Evolutionary conservation across 176 grass and related monocot genomes (phyloP).

Genomic region (Aegilops longissima): DNA sequence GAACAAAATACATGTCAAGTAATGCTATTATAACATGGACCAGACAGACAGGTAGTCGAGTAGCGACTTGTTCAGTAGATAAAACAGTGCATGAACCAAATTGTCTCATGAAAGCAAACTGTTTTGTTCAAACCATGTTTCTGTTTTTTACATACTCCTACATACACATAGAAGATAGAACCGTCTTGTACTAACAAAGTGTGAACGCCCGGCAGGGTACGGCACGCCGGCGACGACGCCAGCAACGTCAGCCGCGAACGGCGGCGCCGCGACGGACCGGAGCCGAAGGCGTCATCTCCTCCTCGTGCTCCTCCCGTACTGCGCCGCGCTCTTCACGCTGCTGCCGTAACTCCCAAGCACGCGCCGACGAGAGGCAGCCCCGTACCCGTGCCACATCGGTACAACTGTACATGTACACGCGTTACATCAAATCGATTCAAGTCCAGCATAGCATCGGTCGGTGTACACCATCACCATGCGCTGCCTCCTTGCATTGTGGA

Average conservation of each 20-base stretch:
- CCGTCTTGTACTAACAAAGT: neutral
- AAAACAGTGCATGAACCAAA: neutral
- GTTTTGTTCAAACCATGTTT: neutral
- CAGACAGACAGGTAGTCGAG: neutral
- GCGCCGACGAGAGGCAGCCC: too few species aligned
- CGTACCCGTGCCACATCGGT: neutral
- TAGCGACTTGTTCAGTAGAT: neutral
- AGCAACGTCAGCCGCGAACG: neutral
- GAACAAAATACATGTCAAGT: neutral
- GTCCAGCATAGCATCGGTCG: neutral
- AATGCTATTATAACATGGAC: neutral
- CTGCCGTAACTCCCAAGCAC: conserved; percentile 14
- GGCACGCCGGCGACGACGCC: conserved; percentile 35
- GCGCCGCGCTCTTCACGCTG: neutral
- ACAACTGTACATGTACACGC: conserved; percentile 39
- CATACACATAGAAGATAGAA: neutral
- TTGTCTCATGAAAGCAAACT: neutral
- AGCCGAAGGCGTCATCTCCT: neutral
- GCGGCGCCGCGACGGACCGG: neutral
- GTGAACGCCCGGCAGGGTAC: conserved; percentile 18
- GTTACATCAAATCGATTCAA: conserved; percentile 37
- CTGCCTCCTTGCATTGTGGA: neutral
- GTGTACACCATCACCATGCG: neutral
- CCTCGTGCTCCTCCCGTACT: neutral
- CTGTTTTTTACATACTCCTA: neutral